Base-by-base conservation (phyloP, 345 rosid species). In the Hevea brasiliensis region DNA sequence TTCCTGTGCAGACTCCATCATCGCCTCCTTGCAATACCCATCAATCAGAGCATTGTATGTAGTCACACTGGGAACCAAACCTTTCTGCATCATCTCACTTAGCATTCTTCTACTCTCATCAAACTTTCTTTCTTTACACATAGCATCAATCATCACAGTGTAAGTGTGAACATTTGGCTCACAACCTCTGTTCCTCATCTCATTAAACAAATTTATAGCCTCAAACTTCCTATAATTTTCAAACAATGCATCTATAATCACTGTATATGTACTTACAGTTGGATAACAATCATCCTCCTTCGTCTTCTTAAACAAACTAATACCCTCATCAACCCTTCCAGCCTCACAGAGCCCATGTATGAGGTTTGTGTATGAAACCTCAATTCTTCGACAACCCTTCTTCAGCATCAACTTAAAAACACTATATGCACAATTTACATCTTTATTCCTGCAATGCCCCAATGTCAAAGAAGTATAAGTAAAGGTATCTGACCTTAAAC, bases 31-130 rank as follows among this genome's bases (percentile, higher is more conserved):
- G 74, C 92, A 90, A 59, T 90, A 91, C 74, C 97, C 97, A 60
- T 88, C 84, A 76, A 90, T 87, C 79, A 94, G 77, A 12, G 92
- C 96, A 85, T 94, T 94, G 68, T 92, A 94, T 18, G 97, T 92
- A 74, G 90, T 86, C 54, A 86, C 89, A 81, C 54, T 82, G 23
- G 94, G 97, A 79, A 77, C 75, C 67, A 87, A 67, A 79, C 93
- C 84, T 74, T 80, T 92, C 85, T 80, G 86, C 67, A 84, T 42
- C 89, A 92, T 83, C 58, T 77, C 83, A 81, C 70, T 79, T 32
- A 92, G 67, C 85, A 89, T 68, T 68, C 66, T 77, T 65, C 88
- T 88, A 10, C 92, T 90, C 62, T 90, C 91, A 68, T 85, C 84
- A 64, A 92, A 27, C 74, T 86, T 83, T 67, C 75, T 68, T 37